Percentiles rank a stretch among this genome's conserved stretches.
Conservation (phyloP, 768 basidiomycete species). For the Lentinula guzmanii region DNA sequence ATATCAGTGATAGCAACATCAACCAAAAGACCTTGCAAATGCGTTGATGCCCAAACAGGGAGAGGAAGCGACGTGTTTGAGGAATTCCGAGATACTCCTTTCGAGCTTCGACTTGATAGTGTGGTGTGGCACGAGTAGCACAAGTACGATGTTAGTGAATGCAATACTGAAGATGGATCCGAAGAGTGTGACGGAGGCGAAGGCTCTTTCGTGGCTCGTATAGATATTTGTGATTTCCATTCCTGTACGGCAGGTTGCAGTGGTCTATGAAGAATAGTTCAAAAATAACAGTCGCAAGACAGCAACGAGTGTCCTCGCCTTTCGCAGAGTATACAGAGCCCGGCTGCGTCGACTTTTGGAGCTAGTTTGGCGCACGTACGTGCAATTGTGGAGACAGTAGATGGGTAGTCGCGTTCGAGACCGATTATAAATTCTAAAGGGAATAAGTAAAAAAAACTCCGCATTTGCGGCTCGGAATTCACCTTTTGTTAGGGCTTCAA, state of each 20-base stretch:
- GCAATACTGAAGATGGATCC: conserved; percentile 15
- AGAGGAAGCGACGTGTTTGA: conserved; percentile 11
- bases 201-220: conserved; percentile 42
- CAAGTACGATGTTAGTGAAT: conserved; percentile 27
- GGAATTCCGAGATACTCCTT: conserved; percentile 18
- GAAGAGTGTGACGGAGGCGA: conserved; percentile 13
- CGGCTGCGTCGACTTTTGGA: conserved; percentile 46
- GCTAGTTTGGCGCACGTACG: conserved; percentile 75
- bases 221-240: conserved; percentile 74
- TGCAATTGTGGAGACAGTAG: conserved; percentile 79
- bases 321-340: conserved; percentile 57
- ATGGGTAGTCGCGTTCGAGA: conserved; percentile 77
- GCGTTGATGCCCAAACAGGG: conserved; percentile 21
- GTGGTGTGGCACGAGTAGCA: conserved; percentile 53
- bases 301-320: conserved; percentile 32
- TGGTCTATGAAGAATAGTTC: neutral
- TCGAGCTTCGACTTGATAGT: conserved; percentile 43
- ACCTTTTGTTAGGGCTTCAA: conserved; percentile 69
- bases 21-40: neutral
- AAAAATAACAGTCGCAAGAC: neutral
- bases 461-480: neutral
- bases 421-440: conserved; percentile 70
- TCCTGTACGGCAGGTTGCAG: conserved; percentile 42
- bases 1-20: neutral
- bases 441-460: neutral